Evolutionary conservation across 768 basidiomycete species (phyloP).

Genomic region (Tulasnella sp.): DNA sequence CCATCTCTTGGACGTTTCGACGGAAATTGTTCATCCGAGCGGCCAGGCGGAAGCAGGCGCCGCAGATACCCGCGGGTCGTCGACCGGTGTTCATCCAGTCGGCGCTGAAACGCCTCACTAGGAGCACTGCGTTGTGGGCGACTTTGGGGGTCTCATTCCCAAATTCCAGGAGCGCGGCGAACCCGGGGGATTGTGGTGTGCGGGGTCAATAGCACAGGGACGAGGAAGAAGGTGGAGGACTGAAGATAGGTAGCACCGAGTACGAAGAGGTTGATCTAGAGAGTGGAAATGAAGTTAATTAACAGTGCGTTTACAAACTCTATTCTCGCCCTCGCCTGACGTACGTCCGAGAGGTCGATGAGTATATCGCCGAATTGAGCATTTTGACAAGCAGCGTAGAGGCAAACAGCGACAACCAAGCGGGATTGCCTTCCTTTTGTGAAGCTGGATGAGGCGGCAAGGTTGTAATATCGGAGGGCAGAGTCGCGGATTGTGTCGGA

Average conservation of each 20-base stretch:
- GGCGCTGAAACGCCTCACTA: constrained; percentile 88
- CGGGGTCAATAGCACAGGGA: constrained; percentile 65
- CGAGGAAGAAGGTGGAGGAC: constrained; percentile 80
- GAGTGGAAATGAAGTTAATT: constrained; percentile 2
- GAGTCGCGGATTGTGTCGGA: constrained; percentile 75
- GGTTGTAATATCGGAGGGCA: constrained; percentile 86
- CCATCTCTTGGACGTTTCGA: constrained; percentile 88
- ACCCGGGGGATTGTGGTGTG: constrained; percentile 94
- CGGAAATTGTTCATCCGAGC: constrained; percentile 99
- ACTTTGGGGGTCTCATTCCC: constrained; percentile 91
- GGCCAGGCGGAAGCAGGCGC: constrained; percentile 88
- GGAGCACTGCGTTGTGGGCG: constrained; percentile 86
- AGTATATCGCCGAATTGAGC: constrained; percentile 96
- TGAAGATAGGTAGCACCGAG: constrained; percentile 95
- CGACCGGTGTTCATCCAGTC: constrained; percentile 98
- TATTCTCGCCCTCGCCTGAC: constrained; percentile 57
- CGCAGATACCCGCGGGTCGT: constrained; percentile 95
- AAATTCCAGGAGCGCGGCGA: constrained; percentile 91
- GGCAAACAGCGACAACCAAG: constrained; percentile 92
- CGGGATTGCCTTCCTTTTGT: constrained; percentile 86
- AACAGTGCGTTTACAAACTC: background rate
- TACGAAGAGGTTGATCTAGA: constrained; percentile 93
- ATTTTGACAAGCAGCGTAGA: constrained; percentile 90
- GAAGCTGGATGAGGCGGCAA: constrained; percentile 92
- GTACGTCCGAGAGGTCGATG: constrained; percentile 95